Conservation (phyloP, 768 basidiomycete species). For the Dacryopinax primogenitus region DNA sequence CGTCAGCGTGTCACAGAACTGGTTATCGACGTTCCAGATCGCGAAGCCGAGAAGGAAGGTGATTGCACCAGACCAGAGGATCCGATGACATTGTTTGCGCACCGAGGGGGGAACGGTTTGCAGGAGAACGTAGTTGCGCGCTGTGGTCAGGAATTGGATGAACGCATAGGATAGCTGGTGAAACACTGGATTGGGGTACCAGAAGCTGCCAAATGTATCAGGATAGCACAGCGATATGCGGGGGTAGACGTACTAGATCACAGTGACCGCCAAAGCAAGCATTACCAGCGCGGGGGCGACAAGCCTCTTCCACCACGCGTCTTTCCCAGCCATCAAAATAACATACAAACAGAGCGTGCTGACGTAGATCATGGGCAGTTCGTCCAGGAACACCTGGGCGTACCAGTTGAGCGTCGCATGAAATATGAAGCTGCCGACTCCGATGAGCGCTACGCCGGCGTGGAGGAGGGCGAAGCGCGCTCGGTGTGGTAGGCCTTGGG, state of each 20-base stretch:
- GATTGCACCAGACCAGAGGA: conserved; percentile 38
- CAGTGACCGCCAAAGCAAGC: conserved; percentile 52
- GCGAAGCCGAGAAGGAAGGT: conserved; percentile 54
- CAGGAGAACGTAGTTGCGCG: conserved; percentile 38
- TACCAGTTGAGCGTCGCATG: conserved; percentile 63
- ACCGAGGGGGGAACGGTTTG: conserved; percentile 24
- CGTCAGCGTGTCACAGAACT: conserved; percentile 51
- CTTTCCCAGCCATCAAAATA: conserved; percentile 30
- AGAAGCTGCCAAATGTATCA: conserved; percentile 32
- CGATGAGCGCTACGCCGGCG: conserved; percentile 48
- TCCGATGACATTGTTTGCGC: conserved; percentile 33
- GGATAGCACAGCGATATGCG: background rate
- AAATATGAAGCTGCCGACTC: conserved; percentile 66
- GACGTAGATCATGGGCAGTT: conserved; percentile 69
- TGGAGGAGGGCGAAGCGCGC: conserved; percentile 23
- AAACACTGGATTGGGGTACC: conserved; percentile 63
- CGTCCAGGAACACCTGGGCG: conserved; percentile 62
- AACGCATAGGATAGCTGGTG: conserved; percentile 62
- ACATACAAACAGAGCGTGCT: conserved; percentile 48
- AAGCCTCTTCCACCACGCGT: conserved; percentile 7
- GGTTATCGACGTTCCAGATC: conserved; percentile 71
- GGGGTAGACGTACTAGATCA: conserved; percentile 52
- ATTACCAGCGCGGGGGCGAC: conserved; percentile 27
- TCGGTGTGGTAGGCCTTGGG: conserved; percentile 25
- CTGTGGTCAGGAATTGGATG: conserved; percentile 38